Base-by-base conservation (phyloP, 73 alveolate species). In the Chromera velia region DNA sequence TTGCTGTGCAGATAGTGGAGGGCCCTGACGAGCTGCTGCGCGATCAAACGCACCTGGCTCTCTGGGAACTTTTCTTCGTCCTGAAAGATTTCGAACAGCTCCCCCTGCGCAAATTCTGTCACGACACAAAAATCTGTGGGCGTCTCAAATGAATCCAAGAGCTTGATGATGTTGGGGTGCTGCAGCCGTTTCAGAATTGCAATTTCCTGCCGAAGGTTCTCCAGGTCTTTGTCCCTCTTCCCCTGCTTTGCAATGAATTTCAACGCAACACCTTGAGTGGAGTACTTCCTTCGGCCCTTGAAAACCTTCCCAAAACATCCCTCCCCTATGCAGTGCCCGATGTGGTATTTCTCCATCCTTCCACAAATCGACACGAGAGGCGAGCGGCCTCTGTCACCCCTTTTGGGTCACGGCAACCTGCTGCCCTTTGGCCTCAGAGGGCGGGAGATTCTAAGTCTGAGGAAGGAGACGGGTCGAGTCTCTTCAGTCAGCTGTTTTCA, bases 51-150 rank as follows among this genome's bases (percentile, higher is more conserved):
- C 66, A 97, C 98, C 55, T 40, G 55, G 24, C 24, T 70, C 83
- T 97, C 99, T 9, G 99, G 99, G 72, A 97, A 88, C 70, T 92
- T 95, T 73, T 94, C 89, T 87, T 97, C 99, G 84, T 97, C 99
- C 91, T 96, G 98, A 40, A 97, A 92, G 73, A 97, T 96, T 91
- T 97, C 99, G 85, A 94, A 97, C 74, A 97, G 91, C 87, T 96
- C 99, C 24, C 99, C 99, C 73, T 94, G 86, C 27, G 95, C 99
- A 76, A 93, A 93, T 89, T 92, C 89, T 45, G 83, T 69, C 67
- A 81, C 86, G 33, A 82, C 97, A 72, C 99, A 96, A 79, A 97
- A 94, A 80, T 97, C 99, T 24, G 92, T 94, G 73, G 90, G 85
- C 29, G 99, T 97, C 85, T 97, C 99, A 75, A 96, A 97, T 28